These are phyloP conservation scores for Chrysanthemum lavandulifolium DNA, from an alignment of 129 eudicot genomes.

Conservation along the genomic window DNA sequence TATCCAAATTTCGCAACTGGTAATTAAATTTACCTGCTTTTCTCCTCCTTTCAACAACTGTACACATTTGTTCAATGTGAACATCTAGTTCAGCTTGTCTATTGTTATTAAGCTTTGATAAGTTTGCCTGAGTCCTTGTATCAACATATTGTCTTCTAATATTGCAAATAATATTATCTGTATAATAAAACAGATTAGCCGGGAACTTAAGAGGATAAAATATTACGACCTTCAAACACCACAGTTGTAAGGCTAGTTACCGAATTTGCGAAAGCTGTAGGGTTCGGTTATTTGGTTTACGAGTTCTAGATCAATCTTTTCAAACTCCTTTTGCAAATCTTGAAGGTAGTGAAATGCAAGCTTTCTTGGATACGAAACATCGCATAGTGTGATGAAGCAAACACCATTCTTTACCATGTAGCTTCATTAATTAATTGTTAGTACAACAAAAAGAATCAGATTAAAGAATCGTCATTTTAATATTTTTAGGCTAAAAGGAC, in stretches of 20 bases:
- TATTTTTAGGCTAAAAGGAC: no score
- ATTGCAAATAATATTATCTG: constrained; percentile 49
- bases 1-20: not conserved
- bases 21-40: constrained; percentile 40
- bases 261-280: no score
- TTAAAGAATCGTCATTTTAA: not conserved
- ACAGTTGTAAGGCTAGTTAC: no score
- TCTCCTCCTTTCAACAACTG: constrained; percentile 48
- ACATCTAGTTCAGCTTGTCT: constrained; percentile 27
- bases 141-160: constrained; percentile 47
- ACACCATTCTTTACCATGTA: constrained; percentile 53
- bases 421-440: constrained; percentile 23
- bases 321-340: constrained; percentile 51
- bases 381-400: constrained; percentile 55
- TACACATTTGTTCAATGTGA: constrained; percentile 38
- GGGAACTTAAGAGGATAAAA: not conserved
- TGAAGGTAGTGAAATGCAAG: constrained; percentile 51
- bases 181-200: not conserved
- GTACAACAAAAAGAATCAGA: not conserved
- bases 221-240: no score
- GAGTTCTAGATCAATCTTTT: constrained; percentile 33
- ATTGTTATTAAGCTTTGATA: constrained; percentile 47
- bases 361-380: constrained; percentile 52
- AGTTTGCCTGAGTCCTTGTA: constrained; percentile 62
- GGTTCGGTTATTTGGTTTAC: not conserved